Conservation (phyloP, 768 basidiomycete genomes). For the Omphalotus guepiniiformis region DNA sequence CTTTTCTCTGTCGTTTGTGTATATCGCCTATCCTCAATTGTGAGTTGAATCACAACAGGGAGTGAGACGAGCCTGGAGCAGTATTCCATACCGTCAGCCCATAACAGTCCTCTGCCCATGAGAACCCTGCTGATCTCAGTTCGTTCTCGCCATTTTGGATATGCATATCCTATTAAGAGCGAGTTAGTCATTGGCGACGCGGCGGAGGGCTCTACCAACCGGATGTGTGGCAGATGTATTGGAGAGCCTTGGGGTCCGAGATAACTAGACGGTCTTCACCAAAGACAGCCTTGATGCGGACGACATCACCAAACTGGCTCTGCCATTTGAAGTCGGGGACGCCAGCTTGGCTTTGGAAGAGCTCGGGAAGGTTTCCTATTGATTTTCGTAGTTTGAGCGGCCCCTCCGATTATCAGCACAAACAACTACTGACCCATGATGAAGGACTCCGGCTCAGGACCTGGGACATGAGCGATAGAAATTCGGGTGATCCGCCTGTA, state of each 20-base stretch:
- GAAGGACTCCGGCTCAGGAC: conserved; percentile 46
- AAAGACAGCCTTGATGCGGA: conserved; percentile 44
- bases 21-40: conserved; percentile 31
- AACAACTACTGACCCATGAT: conserved; percentile 32
- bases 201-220: conserved; percentile 22
- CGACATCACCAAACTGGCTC: conserved; percentile 43
- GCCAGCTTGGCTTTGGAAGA: conserved; percentile 48
- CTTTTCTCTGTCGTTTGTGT: conserved; percentile 50
- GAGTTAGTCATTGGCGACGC: conserved; percentile 1
- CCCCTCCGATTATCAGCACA: no score
- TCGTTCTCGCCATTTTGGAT: conserved; percentile 47
- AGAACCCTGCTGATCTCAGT: conserved; percentile 45
- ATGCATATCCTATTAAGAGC: conserved; percentile 40
- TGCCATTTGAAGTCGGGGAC: conserved; percentile 50
- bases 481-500: conserved; percentile 35
- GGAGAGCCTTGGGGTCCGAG: conserved; percentile 35
- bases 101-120: conserved; percentile 49
- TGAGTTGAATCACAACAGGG: neutral
- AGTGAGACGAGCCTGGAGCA: neutral
- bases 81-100: conserved; percentile 43
- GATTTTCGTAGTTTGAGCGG: neutral
- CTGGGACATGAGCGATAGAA: conserved; percentile 41
- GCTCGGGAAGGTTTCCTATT: conserved; percentile 45
- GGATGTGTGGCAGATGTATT: conserved; percentile 52
- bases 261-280: conserved; percentile 17